Base-by-base conservation (phyloP, 2,329 filamentous ascomycete species). In the Calonectria pseudoreteaudii region DNA sequence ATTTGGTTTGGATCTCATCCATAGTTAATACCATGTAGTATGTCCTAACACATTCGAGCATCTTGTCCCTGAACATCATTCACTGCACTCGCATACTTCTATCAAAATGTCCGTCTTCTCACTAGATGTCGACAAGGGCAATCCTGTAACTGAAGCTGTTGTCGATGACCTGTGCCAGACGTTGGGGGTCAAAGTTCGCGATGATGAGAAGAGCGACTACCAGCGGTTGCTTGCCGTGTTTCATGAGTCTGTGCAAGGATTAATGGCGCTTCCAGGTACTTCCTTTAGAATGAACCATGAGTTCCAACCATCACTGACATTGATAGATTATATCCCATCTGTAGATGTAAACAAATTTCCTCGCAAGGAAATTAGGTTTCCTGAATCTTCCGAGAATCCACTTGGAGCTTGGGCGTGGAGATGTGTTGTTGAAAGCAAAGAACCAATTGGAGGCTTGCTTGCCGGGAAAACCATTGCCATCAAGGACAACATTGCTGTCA, bases 401-500 rank as follows among this genome's bases (percentile, higher is more conserved):
- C 30, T 53, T 13, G 47, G 47, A 3, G 68, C 53, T 13, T 70
- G 68, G 68, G 68, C 68, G 50, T 70, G 68, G 68, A 49, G 28
- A 49, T 65, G 60, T 16, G 20, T 47, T 31, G 28, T 65, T 6
- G 14, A 34, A 14, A 34, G 30, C 7, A 49, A 65, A 26, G 20
- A 49, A 3, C 4, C 18, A 4, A 31, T 20, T 5, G 30, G 26
- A 3, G 60, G 60, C 18, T 49, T 65, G 41, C 60, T 65, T 23
- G 30, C 62, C 14, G 53, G 26, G 4, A 70, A 64, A 38, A 71
- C 60, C 3, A 36, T 67, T 34, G 52, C 49, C 0, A 47, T 71
- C 38, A 71, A 71, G 9, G 70, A 71, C 38, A 71, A 71, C 16
- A 60, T 71, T 23, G 62, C 70, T 3, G 36, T 71, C 2, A 52